Conservation (phyloP, 106 monocot species). For the Dendrobium chrysotoxum region DNA sequence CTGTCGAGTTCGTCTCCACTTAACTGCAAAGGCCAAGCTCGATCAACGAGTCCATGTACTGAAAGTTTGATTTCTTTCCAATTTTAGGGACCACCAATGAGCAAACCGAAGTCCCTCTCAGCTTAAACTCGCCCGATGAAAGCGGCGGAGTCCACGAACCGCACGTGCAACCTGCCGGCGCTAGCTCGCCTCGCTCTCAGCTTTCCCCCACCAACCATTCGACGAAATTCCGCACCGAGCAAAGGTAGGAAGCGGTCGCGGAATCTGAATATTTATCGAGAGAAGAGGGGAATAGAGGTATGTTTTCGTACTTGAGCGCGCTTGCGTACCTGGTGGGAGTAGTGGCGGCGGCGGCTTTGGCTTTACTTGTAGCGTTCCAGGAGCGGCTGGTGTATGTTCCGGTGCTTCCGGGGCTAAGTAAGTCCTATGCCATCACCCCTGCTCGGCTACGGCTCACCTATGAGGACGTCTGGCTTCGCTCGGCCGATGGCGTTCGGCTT, state of each 20-base stretch:
- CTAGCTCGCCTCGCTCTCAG: neutral
- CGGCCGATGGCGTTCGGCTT: slow-evolving; percentile 76
- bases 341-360: slow-evolving; percentile 47
- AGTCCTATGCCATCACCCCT: slow-evolving; percentile 69
- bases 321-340: slow-evolving; percentile 53
- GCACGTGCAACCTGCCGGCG: slow-evolving; percentile 5
- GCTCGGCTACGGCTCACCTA: slow-evolving; percentile 62
- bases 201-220: neutral
- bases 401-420: slow-evolving; percentile 67
- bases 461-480: slow-evolving; percentile 83
- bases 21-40: neutral
- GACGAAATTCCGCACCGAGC: neutral
- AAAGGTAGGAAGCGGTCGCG: neutral
- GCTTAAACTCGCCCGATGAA: neutral
- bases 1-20: neutral
- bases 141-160: slow-evolving; percentile 4
- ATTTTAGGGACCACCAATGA: neutral
- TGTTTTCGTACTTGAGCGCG: slow-evolving; percentile 46
- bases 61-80: neutral
- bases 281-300: slow-evolving; percentile 1
- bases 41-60: neutral
- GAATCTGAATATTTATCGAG: neutral
- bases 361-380: slow-evolving; percentile 76
- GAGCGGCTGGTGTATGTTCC: slow-evolving; percentile 89
- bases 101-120: too few species aligned